Evolutionary conservation across 257 asterid species (phyloP), one percentile per base, ranked within the genome.

Genomic region (Jacaranda copaia): DNA sequence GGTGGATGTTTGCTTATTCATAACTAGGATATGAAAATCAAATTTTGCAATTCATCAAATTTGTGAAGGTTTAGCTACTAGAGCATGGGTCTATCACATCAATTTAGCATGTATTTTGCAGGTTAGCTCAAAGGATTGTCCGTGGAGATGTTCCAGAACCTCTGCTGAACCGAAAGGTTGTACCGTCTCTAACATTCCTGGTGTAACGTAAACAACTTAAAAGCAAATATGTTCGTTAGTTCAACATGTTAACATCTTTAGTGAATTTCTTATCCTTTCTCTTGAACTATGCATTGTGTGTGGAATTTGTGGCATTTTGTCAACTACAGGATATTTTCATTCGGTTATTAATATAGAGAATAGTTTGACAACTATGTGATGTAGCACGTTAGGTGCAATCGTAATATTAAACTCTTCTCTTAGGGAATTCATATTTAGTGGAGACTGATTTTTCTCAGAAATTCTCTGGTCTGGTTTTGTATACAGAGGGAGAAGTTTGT

Each of bases 91-190:
- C 45, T 8, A 11, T 78, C 45, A 66, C 48, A 12, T 7, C 48
- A 51, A 73, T 49, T 36, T 36, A 53, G 18, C 72, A 64, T 71
- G 64, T 55, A 45, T 52, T 5, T 77, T 81, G 65, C 89, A 94
- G 98, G 85, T 88, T 94, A 85, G 98, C 98, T 85, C 98, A 92
- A 79, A 83, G 98, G 83, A 94, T 94, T 77, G 90, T 94, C 45
- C 87, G 97, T 49, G 97, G 98, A 53, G 98, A 94, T 88, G 98
- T 94, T 82, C 98, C 98, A 63, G 98, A 94, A 80, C 97, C 97
- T 62, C 83, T 94, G 76, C 78, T 89, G 64, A 88, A 94, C 82
- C 97, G 98, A 45, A 94, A 91, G 97, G 98, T 94, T 70, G 65
- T 76, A 57, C 35, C 51, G 14, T 46, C 53, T 71, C 70, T 67